Conservation (phyloP, 1,139 yeast species). For the Yamadazyma aaseri region DNA sequence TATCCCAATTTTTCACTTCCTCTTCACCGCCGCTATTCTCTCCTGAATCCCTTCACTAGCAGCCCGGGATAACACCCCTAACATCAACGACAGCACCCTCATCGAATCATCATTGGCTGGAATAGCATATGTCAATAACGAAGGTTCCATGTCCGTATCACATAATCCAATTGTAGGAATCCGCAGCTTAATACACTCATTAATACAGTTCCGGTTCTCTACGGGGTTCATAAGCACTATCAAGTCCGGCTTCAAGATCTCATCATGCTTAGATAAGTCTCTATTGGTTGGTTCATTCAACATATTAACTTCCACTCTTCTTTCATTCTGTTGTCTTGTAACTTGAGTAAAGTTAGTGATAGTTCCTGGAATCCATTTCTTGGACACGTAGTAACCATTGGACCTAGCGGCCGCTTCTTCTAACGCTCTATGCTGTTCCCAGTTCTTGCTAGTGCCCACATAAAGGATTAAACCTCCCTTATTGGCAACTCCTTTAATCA, state of each 20-base stretch:
- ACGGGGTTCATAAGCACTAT: slow-evolving; percentile 85
- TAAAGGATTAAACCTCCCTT: slow-evolving; percentile 83
- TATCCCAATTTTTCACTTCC: too few relatives aligned
- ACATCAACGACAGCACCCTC: slow-evolving; percentile 73
- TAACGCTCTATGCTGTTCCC: slow-evolving; percentile 65
- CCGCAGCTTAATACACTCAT: slow-evolving; percentile 78
- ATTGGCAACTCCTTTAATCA: slow-evolving; percentile 75
- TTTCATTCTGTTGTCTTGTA: slow-evolving; percentile 65
- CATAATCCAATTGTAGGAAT: slow-evolving; percentile 93
- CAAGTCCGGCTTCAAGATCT: slow-evolving; percentile 79
- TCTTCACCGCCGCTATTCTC: slow-evolving; percentile 49
- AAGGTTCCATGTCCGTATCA: slow-evolving; percentile 92
- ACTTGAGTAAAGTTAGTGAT: slow-evolving; percentile 82
- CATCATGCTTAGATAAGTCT: slow-evolving; percentile 42
- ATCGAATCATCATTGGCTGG: slow-evolving; percentile 96
- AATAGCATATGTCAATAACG: slow-evolving; percentile 85
- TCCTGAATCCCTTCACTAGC: slow-evolving; percentile 73
- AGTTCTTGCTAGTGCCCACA: slow-evolving; percentile 79
- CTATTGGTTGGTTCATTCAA: slow-evolving; percentile 53
- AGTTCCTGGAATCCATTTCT: slow-evolving; percentile 95
- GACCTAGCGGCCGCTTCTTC: slow-evolving; percentile 78
- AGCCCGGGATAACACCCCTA: slow-evolving; percentile 82
- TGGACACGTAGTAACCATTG: slow-evolving; percentile 77
- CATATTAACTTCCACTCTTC: slow-evolving; percentile 44
- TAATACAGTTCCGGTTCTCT: slow-evolving; percentile 77